Conservation (phyloP, 2,329 filamentous ascomycete genomes). For the Botrytis medusae region DNA sequence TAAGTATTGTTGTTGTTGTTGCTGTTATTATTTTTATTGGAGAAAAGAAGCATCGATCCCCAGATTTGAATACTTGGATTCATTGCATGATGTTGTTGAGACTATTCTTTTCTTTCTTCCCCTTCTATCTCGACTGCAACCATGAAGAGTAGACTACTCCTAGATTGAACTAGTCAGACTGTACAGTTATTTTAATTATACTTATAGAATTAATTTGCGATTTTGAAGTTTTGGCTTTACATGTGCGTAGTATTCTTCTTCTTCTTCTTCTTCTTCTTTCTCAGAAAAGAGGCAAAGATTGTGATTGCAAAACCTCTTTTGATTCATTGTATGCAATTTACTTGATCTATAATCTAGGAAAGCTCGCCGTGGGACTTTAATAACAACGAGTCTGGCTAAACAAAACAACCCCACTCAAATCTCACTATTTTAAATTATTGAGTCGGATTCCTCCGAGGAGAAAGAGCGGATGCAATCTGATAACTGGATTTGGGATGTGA, state of each 20-base stretch:
- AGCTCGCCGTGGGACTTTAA: background rate
- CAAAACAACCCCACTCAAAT: background rate
- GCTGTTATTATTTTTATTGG: background rate
- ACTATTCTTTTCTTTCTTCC: background rate
- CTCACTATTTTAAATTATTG: background rate
- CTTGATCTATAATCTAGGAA: background rate
- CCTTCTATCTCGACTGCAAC: background rate
- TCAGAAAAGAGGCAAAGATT: background rate
- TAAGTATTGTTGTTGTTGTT: background rate
- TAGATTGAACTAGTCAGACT: background rate
- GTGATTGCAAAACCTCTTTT: background rate
- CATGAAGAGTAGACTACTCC: background rate
- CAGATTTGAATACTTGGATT: background rate
- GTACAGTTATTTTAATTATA: background rate
- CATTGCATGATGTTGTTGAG: background rate
- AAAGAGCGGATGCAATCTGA: background rate
- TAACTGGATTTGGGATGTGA: background rate
- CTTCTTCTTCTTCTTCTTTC: background rate
- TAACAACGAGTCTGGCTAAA: background rate
- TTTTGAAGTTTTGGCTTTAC: background rate
- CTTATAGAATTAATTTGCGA: background rate
- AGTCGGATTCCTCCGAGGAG: fast-evolving
- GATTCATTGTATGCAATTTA: background rate
- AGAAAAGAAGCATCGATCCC: background rate
- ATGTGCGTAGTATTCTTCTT: background rate